Percentiles rank a stretch among this genome's conserved stretches.
Conservation (phyloP, 371 early-diverging fungal genomes). For the Syncephalastrum sp. region DNA sequence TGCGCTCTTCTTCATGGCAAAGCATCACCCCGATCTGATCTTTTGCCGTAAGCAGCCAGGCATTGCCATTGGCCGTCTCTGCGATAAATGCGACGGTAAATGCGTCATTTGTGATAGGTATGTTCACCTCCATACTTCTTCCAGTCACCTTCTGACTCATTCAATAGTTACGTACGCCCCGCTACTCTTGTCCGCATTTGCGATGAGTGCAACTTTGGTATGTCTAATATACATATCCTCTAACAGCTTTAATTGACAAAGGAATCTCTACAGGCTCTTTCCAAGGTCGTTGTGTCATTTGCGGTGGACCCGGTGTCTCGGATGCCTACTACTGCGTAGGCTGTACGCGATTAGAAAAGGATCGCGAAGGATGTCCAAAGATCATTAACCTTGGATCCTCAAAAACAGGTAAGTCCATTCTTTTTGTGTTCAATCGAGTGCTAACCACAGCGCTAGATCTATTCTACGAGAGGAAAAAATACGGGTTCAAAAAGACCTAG, state of each 20-base stretch:
- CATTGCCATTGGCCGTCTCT: constrained; percentile 94
- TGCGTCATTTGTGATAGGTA: constrained; percentile 96
- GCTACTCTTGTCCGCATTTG: constrained; percentile 89
- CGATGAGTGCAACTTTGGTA: constrained; percentile 95
- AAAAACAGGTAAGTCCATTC: constrained; percentile 48
- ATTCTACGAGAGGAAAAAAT: constrained; percentile 95
- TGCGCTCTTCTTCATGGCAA: constrained; percentile 57
- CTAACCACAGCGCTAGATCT: constrained; percentile 48
- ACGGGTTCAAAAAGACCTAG: constrained; percentile 69
- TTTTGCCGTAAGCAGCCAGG: constrained; percentile 96
- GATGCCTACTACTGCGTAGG: constrained; percentile 96
- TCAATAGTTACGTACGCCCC: constrained; percentile 76
- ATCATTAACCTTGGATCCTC: constrained; percentile 87
- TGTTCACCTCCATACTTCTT: constrained; percentile 7
- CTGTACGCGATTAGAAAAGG: constrained; percentile 91
- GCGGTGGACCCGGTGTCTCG: constrained; percentile 90
- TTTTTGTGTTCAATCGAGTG: neutral
- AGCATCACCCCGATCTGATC: constrained; percentile 93
- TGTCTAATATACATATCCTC: constrained; percentile 7
- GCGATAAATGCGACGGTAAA: constrained; percentile 93
- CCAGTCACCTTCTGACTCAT: neutral
- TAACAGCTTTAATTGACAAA: neutral
- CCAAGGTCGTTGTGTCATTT: constrained; percentile 91
- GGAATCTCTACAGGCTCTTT: constrained; percentile 49
- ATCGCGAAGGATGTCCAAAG: constrained; percentile 97